phyloP scores from a whole-genome alignment of 129 eudicot genomes.

The Chrysanthemum seticuspe region DNA sequence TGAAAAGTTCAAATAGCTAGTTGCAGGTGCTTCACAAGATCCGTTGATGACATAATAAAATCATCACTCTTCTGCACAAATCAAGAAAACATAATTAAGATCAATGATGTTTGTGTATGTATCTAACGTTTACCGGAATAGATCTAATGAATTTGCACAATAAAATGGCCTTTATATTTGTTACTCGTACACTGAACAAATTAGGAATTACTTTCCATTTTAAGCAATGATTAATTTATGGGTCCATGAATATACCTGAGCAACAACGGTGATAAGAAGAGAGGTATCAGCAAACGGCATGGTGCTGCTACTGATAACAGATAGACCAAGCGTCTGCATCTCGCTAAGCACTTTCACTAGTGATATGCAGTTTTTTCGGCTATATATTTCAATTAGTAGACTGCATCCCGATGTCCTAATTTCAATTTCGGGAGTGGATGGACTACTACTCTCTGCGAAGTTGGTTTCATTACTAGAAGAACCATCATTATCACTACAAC shows the following conservation, averaged over 20 bases:
- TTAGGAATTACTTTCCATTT: not conserved
- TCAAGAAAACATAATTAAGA: constrained; percentile 18
- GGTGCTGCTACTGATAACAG: constrained; percentile 42
- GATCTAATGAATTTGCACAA: not conserved
- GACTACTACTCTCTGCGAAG: constrained; percentile 26
- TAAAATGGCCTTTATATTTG: too few species aligned
- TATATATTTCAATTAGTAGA: constrained; percentile 45
- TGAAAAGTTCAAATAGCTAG: constrained; percentile 10
- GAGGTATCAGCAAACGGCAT: constrained; percentile 49
- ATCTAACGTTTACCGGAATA: not conserved
- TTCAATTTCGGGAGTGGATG: constrained; percentile 43
- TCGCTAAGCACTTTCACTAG: constrained; percentile 34
- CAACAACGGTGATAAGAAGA: constrained; percentile 44
- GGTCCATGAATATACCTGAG: constrained; percentile 36
- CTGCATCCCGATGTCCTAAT: constrained; percentile 35
- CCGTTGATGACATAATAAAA: constrained; percentile 30
- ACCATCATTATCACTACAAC: constrained; percentile 37
- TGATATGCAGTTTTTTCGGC: constrained; percentile 29
- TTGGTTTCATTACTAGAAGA: constrained; percentile 38
- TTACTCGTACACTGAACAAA: not conserved
- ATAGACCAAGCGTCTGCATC: constrained; percentile 45
- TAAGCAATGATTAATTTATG: not conserved
- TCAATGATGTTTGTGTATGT: not conserved
- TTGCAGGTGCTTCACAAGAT: constrained; percentile 40
- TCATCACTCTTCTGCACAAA: constrained; percentile 34